These are phyloP conservation scores for Colletotrichum neosansevieriae DNA, from an alignment of 2,329 filamentous ascomycete species.

Conservation along the genomic window DNA sequence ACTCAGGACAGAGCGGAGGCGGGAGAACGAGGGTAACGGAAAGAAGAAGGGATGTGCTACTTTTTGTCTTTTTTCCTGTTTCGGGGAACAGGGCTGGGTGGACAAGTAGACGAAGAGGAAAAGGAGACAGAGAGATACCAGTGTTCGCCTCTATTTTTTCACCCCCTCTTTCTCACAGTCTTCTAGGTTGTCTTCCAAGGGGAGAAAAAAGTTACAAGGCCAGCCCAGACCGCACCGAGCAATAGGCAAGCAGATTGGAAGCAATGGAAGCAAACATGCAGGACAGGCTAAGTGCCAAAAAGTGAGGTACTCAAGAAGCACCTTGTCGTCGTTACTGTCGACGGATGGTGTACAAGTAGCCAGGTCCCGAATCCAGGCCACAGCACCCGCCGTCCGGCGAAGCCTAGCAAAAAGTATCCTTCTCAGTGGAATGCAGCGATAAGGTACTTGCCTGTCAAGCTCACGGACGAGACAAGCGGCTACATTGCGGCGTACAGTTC, in stretches of 20 bases:
- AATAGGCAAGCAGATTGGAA: conserved; percentile 18
- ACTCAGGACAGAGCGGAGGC: conserved; percentile 20
- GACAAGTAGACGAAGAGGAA: not conserved
- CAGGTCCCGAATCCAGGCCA: too few relatives aligned
- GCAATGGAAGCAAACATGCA: not conserved
- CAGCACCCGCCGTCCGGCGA: not conserved
- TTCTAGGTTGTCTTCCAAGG: not conserved
- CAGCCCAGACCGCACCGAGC: conserved; percentile 7
- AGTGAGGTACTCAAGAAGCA: too few relatives aligned
- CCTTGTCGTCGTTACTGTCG: not conserved
- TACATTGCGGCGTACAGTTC: conserved; percentile 6
- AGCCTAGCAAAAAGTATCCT: not conserved
- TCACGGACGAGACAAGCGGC: conserved; percentile 14
- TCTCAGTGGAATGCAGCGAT: not conserved
- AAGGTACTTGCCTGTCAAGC: conserved; percentile 2
- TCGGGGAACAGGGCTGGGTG: conserved; percentile 21
- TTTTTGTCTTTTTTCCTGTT: conserved; percentile 30
- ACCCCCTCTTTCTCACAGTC: not conserved
- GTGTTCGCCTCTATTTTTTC: conserved; percentile 3
- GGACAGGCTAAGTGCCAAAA: not conserved
- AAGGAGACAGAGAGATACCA: conserved; percentile 4
- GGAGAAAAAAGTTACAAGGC: conserved; percentile 7
- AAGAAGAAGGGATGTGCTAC: conserved; percentile 31
- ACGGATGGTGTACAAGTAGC: not conserved
- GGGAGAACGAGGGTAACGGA: conserved; percentile 23